Evolutionary conservation across 192 early-diverging fungal species (phyloP).

Genomic region (Chytriomyces sp.): DNA sequence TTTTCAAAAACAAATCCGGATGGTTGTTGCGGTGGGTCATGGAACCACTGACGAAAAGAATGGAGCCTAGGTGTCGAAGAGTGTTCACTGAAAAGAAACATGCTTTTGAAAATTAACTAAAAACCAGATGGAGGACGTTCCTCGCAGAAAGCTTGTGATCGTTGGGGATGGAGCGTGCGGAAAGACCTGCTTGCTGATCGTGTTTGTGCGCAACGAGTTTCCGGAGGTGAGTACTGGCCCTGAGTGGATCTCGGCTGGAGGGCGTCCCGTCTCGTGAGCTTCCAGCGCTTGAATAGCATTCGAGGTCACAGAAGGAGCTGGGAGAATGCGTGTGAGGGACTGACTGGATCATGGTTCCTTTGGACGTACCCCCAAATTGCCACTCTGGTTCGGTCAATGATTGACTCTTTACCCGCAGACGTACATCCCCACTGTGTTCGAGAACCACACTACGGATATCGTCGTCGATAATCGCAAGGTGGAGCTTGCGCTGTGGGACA

Average conservation of each 20-base stretch:
- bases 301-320: too few relatives aligned
- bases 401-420: too few relatives aligned
- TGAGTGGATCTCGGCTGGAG: too few relatives aligned
- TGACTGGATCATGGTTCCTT: not conserved
- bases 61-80: too few relatives aligned
- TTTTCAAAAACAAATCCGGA: too few relatives aligned
- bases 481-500: conserved; percentile 91
- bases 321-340: not conserved
- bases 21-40: too few relatives aligned
- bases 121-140: too few relatives aligned
- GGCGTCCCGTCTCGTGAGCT: too few relatives aligned
- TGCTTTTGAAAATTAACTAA: too few relatives aligned
- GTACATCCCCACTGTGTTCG: conserved; percentile 72
- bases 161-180: conserved; percentile 31
- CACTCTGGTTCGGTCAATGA: conserved; percentile 56
- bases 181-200: conserved; percentile 76
- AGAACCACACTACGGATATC: conserved; percentile 83
- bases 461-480: conserved; percentile 75
- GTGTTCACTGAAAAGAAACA: too few relatives aligned
- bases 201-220: conserved; percentile 76
- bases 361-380: conserved; percentile 43
- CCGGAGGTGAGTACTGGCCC: conserved; percentile 72
- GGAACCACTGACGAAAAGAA: too few relatives aligned
- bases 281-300: too few relatives aligned
- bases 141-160: conserved; percentile 12